Conservation (phyloP, 2,329 filamentous ascomycete genomes). For the Aureobasidium sp. region DNA sequence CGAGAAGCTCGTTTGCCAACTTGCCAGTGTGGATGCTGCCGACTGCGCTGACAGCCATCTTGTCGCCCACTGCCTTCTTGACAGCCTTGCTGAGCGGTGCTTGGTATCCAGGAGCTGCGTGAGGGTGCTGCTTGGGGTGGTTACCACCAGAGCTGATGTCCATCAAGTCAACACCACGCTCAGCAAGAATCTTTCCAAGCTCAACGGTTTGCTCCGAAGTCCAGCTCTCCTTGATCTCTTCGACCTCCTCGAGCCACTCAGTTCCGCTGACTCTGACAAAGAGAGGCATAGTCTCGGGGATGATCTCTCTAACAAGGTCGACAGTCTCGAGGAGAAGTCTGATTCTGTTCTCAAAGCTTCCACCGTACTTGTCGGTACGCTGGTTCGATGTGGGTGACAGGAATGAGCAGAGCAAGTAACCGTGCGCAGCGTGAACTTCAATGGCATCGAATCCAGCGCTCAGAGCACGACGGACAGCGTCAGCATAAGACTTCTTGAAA, state of each 20-base stretch:
- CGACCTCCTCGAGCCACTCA: conserved; percentile 62
- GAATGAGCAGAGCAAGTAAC: conserved; percentile 66
- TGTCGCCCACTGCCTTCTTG: conserved; percentile 64
- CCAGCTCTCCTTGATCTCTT: conserved; percentile 54
- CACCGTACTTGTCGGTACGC: conserved; percentile 59
- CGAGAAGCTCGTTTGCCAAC: conserved; percentile 54
- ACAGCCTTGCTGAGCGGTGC: conserved; percentile 61
- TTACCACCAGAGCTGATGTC: conserved; percentile 75
- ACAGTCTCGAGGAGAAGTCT: conserved; percentile 60
- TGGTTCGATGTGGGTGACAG: conserved; percentile 61
- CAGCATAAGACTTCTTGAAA: conserved; percentile 54
- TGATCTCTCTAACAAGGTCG: conserved; percentile 50
- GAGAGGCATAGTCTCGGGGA: conserved; percentile 60
- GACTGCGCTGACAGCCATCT: conserved; percentile 63
- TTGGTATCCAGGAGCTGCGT: conserved; percentile 60
- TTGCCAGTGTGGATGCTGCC: conserved; percentile 63
- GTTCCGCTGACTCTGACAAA: conserved; percentile 65
- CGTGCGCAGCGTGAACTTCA: conserved; percentile 73
- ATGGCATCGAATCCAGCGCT: conserved; percentile 65
- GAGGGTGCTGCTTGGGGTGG: conserved; percentile 47
- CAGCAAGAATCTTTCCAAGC: conserved; percentile 59
- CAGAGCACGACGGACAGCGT: conserved; percentile 46
- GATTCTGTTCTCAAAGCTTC: conserved; percentile 61
- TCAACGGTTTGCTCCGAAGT: conserved; percentile 53
- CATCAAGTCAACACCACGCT: conserved; percentile 68